Conservation (phyloP, 345 rosid species). For the Barbarea vulgaris region DNA sequence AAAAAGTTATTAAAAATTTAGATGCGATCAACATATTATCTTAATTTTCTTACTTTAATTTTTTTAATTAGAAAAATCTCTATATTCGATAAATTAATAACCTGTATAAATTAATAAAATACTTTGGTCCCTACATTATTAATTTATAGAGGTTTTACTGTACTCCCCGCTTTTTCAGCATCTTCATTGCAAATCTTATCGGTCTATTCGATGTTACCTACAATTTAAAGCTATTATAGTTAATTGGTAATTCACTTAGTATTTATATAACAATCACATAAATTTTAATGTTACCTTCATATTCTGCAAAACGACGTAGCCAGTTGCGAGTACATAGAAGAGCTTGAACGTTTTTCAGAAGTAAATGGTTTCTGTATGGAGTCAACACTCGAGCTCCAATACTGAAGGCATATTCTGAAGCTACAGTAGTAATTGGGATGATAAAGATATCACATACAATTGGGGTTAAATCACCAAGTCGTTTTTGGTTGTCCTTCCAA, state of each 20-base stretch:
- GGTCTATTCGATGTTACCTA: background rate
- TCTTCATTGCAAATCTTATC: background rate
- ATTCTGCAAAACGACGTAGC: background rate
- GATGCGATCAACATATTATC: too few relatives aligned
- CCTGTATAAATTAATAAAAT: too few relatives aligned
- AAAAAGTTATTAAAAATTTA: too few relatives aligned
- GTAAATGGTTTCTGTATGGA: background rate
- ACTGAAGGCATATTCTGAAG: background rate
- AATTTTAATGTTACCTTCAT: background rate
- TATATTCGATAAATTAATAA: too few relatives aligned
- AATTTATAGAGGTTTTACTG: too few relatives aligned
- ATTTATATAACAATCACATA: background rate
- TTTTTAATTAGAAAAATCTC: too few relatives aligned
- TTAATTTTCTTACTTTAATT: too few relatives aligned
- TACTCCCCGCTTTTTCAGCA: background rate
- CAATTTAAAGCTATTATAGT: background rate
- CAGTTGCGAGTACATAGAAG: background rate
- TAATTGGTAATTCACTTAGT: background rate
- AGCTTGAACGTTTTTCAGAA: too few relatives aligned
- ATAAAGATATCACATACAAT: background rate
- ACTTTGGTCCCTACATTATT: too few relatives aligned
- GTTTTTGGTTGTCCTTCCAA: background rate
- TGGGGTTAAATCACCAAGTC: background rate
- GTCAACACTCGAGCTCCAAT: background rate
- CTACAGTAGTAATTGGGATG: background rate